A percentile compares a stretch with the other conserved stretches of the same genome.
Conservation (phyloP, 176 grass and related monocot species). For the Tillandsia leiboldiana region DNA sequence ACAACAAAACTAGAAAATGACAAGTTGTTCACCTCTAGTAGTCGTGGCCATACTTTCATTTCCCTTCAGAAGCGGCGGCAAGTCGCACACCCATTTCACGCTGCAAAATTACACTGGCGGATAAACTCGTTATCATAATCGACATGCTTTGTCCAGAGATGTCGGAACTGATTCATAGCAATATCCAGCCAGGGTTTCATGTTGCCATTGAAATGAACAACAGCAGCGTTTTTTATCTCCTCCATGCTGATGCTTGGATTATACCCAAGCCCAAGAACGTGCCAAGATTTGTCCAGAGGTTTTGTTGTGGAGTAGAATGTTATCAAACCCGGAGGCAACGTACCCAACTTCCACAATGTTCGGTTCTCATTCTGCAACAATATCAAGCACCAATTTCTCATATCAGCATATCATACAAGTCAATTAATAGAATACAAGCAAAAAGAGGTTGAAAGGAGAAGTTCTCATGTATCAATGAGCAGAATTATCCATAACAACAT, state of each 20-base stretch:
- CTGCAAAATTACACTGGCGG: conserved; percentile 81
- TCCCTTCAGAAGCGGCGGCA: neutral
- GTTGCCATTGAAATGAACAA: conserved; percentile 98
- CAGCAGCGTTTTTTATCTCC: conserved; percentile 89
- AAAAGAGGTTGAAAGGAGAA: neutral
- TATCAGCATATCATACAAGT: neutral
- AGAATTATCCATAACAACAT: neutral
- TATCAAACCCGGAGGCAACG: conserved; percentile 80
- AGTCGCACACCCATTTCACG: conserved; percentile 7
- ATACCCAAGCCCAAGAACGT: conserved; percentile 94
- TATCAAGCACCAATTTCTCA: neutral
- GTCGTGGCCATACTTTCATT: neutral
- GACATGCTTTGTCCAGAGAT: conserved; percentile 82
- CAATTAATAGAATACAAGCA: neutral
- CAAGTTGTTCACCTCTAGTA: neutral
- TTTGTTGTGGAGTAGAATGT: conserved; percentile 99
- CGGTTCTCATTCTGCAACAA: conserved; percentile 79
- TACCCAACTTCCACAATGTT: conserved; percentile 91
- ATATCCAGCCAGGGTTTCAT: conserved; percentile 99
- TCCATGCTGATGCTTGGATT: conserved; percentile 98
- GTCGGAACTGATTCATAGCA: conserved; percentile 87
- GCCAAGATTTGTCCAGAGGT: conserved; percentile 92
- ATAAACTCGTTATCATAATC: conserved; percentile 68
- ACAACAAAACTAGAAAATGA: conserved; percentile 2
- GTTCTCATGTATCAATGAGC: neutral